Conservation (phyloP, 768 basidiomycete genomes). For the Stropharia rugosoannulata region DNA sequence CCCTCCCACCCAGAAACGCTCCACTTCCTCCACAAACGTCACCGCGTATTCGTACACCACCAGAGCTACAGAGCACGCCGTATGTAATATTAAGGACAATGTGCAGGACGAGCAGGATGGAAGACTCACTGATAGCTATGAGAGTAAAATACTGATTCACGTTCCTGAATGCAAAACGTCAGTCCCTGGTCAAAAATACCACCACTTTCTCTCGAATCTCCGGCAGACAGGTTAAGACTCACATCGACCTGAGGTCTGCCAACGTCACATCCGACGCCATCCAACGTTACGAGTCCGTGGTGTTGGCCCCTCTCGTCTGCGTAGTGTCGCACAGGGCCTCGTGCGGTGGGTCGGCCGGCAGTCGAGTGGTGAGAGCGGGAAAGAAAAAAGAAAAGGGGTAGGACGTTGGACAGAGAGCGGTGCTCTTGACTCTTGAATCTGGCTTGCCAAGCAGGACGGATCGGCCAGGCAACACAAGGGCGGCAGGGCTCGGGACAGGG, state of each 20-base stretch:
- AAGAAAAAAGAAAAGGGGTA: too few relatives aligned
- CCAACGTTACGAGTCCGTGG: background rate
- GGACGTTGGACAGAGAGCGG: too few relatives aligned
- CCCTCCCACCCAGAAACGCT: slow-evolving; percentile 46
- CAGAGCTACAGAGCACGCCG: slow-evolving; percentile 24
- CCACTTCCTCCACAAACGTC: slow-evolving; percentile 41
- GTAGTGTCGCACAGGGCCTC: too few relatives aligned
- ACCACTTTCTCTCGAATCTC: background rate
- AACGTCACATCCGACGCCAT: slow-evolving; percentile 7
- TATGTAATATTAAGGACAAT: background rate
- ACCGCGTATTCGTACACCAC: slow-evolving; percentile 47
- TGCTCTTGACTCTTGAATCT: too few relatives aligned
- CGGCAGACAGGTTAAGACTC: background rate
- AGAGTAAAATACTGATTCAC: slow-evolving; percentile 21
- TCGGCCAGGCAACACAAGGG: too few relatives aligned
- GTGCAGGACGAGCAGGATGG: background rate
- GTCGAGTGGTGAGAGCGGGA: background rate
- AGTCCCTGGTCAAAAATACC: background rate
- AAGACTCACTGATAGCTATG: slow-evolving; percentile 25
- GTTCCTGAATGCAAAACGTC: slow-evolving; percentile 11
- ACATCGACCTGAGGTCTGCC: slow-evolving; percentile 1
- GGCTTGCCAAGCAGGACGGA: too few relatives aligned
- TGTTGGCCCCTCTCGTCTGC: too few relatives aligned
- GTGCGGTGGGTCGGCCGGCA: background rate
- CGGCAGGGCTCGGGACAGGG: too few relatives aligned